These are phyloP conservation scores for Dioscorea alata DNA, from an alignment of 106 monocot genomes.

Conservation along the genomic window DNA sequence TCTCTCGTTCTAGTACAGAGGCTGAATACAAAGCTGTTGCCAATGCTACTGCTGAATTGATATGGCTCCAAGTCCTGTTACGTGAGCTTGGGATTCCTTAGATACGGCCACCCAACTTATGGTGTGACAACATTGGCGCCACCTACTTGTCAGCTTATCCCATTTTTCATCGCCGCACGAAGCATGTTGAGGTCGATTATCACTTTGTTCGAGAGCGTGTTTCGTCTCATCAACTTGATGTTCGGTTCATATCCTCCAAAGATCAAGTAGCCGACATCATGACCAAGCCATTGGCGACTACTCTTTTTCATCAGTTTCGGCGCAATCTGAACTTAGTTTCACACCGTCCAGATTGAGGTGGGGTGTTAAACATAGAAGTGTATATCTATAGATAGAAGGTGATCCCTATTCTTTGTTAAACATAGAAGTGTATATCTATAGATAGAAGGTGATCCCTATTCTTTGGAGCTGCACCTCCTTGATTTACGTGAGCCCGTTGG, in stretches of 20 bases:
- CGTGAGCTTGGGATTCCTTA: not conserved
- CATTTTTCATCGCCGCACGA: constrained; percentile 7
- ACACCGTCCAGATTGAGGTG: too few relatives aligned
- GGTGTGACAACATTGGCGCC: constrained; percentile 14
- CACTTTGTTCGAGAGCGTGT: constrained; percentile 1
- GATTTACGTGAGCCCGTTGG: too few relatives aligned
- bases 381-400: too few relatives aligned
- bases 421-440: too few relatives aligned
- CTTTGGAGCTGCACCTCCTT: too few relatives aligned
- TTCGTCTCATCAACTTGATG: not conserved
- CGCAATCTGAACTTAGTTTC: too few relatives aligned
- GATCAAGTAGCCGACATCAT: not conserved
- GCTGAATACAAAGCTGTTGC: too few relatives aligned
- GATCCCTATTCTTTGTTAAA: too few relatives aligned
- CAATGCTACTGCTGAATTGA: constrained; percentile 5
- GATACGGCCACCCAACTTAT: not conserved
- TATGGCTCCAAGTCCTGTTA: not conserved
- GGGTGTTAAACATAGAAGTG: too few relatives aligned
- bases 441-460: too few relatives aligned
- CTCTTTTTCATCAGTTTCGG: too few relatives aligned
- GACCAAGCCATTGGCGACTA: not conserved
- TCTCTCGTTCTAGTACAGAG: too few relatives aligned
- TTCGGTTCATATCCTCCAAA: not conserved
- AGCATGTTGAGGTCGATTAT: constrained; percentile 13
- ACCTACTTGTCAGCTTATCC: constrained; percentile 4